These are phyloP conservation scores for Noccaea bulbosa DNA, from an alignment of 345 rosid species.

Conservation along the genomic window DNA sequence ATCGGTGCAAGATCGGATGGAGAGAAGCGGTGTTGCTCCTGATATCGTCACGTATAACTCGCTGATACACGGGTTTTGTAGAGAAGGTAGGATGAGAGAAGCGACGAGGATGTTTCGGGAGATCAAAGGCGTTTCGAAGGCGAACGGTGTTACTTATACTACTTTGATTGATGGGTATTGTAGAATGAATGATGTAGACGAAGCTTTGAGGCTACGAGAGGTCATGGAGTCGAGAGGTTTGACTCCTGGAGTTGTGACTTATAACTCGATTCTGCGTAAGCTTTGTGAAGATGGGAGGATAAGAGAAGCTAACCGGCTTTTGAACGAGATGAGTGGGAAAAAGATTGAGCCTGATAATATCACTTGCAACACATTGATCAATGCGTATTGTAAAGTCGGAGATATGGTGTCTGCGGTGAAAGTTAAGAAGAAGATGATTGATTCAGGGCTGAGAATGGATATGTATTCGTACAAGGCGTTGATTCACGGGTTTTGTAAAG, in stretches of 20 bases:
- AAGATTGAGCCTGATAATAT: slow-evolving; percentile 78
- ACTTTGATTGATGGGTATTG: slow-evolving; percentile 92
- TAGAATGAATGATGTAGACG: slow-evolving; percentile 70
- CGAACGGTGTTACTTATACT: slow-evolving; percentile 78
- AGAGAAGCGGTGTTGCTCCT: slow-evolving; percentile 63
- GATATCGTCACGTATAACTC: slow-evolving; percentile 85
- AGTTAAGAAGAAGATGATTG: slow-evolving; percentile 80
- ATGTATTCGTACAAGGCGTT: slow-evolving; percentile 73
- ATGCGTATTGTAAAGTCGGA: slow-evolving; percentile 84
- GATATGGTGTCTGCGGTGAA: slow-evolving; percentile 83
- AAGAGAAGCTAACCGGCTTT: slow-evolving; percentile 73
- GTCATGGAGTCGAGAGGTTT: slow-evolving; percentile 77
- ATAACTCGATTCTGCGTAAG: slow-evolving; percentile 76
- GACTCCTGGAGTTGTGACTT: slow-evolving; percentile 72
- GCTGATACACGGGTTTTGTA: slow-evolving; percentile 70
- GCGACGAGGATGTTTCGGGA: slow-evolving; percentile 75
- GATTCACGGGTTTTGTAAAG: slow-evolving; percentile 87
- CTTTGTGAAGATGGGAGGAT: slow-evolving; percentile 83
- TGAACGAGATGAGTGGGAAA: slow-evolving; percentile 80
- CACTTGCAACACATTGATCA: slow-evolving; percentile 88
- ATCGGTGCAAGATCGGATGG: slow-evolving; percentile 85
- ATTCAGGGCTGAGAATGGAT: slow-evolving; percentile 72
- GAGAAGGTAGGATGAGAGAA: slow-evolving; percentile 96
- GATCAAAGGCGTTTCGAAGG: slow-evolving; percentile 57
- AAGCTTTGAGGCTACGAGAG: slow-evolving; percentile 72